Evolutionary conservation across 139 green algal genomes (phyloP), one percentile per base, ranked within the genome.

Genomic region (Chlamydomonas sp.): DNA sequence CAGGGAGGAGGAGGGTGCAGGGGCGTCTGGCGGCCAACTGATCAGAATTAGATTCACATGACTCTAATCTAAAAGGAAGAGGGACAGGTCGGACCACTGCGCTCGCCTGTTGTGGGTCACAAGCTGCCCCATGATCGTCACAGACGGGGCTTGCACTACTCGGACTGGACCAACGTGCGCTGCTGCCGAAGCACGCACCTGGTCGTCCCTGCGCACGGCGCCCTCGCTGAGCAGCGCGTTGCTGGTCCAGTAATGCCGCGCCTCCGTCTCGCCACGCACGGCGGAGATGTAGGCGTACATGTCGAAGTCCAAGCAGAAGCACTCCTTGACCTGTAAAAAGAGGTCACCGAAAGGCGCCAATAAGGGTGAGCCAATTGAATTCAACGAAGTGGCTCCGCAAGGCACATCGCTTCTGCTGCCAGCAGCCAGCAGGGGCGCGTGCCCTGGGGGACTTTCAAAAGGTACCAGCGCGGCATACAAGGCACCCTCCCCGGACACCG

Each of bases 271-370:
- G 64, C 82, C 82, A 59, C 10, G 5, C 0, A 72, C 72, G 10
- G 71, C 71, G 2, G 82, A 71, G 60, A 86, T 72, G 82, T 80
- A 86, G 10, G 82, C 71, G 10, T 80, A 9, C 71, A 72, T 60
- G n/a, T 86, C 82, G 8, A 86, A 86, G 71, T 63, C 82, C 60
- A 86, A n/a, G 12, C 60, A 69, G 61, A 86, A 86, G 62, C 82
- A 86, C 61, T 86, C 71, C 14, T 79, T 73, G 18, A 86, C 82
- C 82, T 86, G 82, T 1, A 9, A 5, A 49, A 49, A 49, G 31
- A 49, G 31, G 31, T 49, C 31, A 49, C 31, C 31, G 31, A 49
- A 49, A 49, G 31, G 31, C 31, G 31, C 31, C 31, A 49, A 49
- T 49, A 49, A 49, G 31, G 31, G 31, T 49, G 31, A 49, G 31